Evolutionary conservation across 2,329 filamentous ascomycete genomes (phyloP).

Genomic region (Didymella glomerata): DNA sequence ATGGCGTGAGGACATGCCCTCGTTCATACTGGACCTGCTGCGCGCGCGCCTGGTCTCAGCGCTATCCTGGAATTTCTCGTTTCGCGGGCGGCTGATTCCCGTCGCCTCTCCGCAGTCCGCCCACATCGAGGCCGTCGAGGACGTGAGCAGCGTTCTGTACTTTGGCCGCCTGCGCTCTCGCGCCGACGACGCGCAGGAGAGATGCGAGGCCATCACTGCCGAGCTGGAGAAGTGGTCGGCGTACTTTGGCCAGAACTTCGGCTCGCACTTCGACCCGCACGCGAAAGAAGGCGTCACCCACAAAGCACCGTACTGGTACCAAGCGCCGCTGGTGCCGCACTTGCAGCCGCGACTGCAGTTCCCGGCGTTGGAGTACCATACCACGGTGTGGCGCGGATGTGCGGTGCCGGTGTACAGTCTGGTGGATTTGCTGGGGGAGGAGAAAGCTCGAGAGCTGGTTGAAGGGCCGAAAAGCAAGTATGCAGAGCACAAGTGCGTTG

Average conservation of each 20-base stretch:
- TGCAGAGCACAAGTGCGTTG: conserved; percentile 36
- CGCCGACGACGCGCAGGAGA: conserved; percentile 35
- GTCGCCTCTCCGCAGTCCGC: conserved; percentile 31
- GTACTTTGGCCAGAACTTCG: conserved; percentile 29
- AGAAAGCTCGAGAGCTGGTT: conserved; percentile 37
- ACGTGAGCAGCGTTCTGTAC: conserved; percentile 42
- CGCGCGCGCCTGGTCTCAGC: conserved; percentile 47
- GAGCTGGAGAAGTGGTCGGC: conserved; percentile 37
- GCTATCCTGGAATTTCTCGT: conserved; percentile 48
- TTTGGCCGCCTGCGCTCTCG: conserved; percentile 37
- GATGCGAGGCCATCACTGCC: conserved; percentile 23
- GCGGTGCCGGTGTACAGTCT: conserved; percentile 49
- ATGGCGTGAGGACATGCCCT: conserved; percentile 60
- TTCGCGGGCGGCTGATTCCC: conserved; percentile 33
- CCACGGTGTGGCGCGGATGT: conserved; percentile 39
- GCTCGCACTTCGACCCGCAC: conserved; percentile 39
- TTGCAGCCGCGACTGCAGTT: conserved; percentile 40
- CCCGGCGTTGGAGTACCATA: conserved; percentile 44
- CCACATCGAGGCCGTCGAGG: conserved; percentile 38
- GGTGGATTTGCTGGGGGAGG: conserved; percentile 44
- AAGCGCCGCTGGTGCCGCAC: conserved; percentile 35
- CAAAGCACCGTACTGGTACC: conserved; percentile 39
- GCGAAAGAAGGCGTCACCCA: conserved; percentile 33
- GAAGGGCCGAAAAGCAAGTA: conserved; percentile 28
- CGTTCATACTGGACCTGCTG: conserved; percentile 52